phyloP scores from a whole-genome alignment of 306 rosid genomes.

The barrel medic (Medicago truncatula) region MtrunA17r5.0-ANR NC_053047.1:868001-868500 shows the following conservation, averaged over 20 bases:
- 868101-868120: not conserved
- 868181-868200: conserved; percentile 97
- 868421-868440: not conserved
- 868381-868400: not conserved
- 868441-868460: no score
- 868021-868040: conserved; percentile 99
- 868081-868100: conserved; percentile 94
- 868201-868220: conserved; percentile 93
- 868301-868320: not conserved
- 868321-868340: not conserved
- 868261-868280: conserved; percentile 63
- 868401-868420: not conserved
- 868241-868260: conserved; percentile 96
- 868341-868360: no score
- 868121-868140: conserved; percentile 13
- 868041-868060: conserved; percentile 97
- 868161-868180: conserved; percentile 66
- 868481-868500: no score
- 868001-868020: conserved; percentile 93
- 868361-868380: no score
- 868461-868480: no score
- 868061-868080: conserved; percentile 89
- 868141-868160: not conserved
- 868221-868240: conserved; percentile 94
- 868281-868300: conserved; percentile 5